Percentiles rank a stretch among this genome's conserved stretches.
phyloP scores from a whole-genome alignment of 2,329 filamentous ascomycete species.

The Raffaelea albimanens region DNA sequence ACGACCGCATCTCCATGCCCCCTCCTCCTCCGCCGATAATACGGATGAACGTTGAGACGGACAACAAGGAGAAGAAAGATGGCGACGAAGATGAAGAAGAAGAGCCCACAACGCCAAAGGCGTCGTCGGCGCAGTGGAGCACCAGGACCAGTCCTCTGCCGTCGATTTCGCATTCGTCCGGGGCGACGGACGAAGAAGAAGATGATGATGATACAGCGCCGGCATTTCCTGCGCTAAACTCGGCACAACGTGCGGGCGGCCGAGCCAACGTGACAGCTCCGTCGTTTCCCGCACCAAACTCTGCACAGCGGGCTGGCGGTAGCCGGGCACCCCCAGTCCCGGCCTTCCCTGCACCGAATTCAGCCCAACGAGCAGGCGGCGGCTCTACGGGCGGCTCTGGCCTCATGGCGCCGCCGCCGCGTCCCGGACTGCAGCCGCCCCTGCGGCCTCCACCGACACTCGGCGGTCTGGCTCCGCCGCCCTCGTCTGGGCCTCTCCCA shows the following conservation, averaged over 20 bases:
- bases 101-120: conserved; percentile 43
- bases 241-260: no score
- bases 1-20: conserved; percentile 5
- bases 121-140: conserved; percentile 21
- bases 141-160: conserved; percentile 24
- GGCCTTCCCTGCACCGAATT: conserved; percentile 41
- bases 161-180: conserved; percentile 29
- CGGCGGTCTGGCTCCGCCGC: no score
- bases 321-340: conserved; percentile 27
- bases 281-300: neutral
- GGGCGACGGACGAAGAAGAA: conserved; percentile 12
- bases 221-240: no score
- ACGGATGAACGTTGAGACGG: neutral
- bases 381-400: conserved; percentile 5
- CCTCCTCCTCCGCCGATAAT: conserved; percentile 11
- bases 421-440: conserved; percentile 8
- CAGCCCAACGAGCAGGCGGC: conserved; percentile 35
- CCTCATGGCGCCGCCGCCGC: conserved; percentile 21
- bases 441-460: conserved; percentile 7
- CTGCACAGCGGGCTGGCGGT: conserved; percentile 13
- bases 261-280: neutral
- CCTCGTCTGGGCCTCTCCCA: no score
- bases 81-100: conserved; percentile 18
- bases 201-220: no score
- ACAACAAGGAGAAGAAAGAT: conserved; percentile 6